phyloP scores from a whole-genome alignment of 73 alveolate species.

The Effrenium voratum region DNA sequence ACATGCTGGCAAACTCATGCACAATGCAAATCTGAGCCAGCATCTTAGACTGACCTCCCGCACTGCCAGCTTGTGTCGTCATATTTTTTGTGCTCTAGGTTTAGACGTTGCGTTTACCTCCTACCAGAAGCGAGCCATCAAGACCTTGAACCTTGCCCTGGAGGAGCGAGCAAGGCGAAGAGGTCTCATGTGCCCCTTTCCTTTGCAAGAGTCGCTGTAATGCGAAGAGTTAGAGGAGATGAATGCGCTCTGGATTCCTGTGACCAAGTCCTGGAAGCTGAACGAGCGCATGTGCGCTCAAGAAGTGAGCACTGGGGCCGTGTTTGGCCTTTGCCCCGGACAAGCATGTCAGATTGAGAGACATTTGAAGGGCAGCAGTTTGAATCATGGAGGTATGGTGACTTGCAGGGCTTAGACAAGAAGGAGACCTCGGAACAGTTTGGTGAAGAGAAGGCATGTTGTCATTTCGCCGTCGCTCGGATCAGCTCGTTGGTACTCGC shows the following conservation, averaged over 20 bases:
- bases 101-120: slow-evolving; percentile 98
- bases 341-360: neutral
- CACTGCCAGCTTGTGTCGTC: neutral
- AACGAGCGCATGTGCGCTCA: slow-evolving; percentile 96
- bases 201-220: neutral
- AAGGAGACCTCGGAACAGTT: slow-evolving; percentile 98
- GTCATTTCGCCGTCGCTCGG: too few species aligned
- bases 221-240: slow-evolving; percentile 9
- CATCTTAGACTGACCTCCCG: slow-evolving; percentile 94
- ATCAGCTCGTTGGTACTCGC: neutral
- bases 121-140: slow-evolving; percentile 96
- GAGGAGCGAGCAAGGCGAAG: slow-evolving; percentile 91
- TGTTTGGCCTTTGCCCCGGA: neutral
- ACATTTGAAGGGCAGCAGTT: slow-evolving; percentile 70
- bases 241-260: slow-evolving; percentile 97
- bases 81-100: too few species aligned
- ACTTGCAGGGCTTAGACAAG: slow-evolving; percentile 98
- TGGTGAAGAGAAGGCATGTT: slow-evolving; percentile 96
- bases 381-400: slow-evolving; percentile 97
- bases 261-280: slow-evolving; percentile 97
- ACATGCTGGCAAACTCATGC: slow-evolving; percentile 96
- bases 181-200: neutral
- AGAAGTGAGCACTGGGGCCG: neutral
- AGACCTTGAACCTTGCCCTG: slow-evolving; percentile 75
- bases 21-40: slow-evolving; percentile 95